phyloP scores from a whole-genome alignment of 2,329 filamentous ascomycete species.

The Cercospora beticola region DNA sequence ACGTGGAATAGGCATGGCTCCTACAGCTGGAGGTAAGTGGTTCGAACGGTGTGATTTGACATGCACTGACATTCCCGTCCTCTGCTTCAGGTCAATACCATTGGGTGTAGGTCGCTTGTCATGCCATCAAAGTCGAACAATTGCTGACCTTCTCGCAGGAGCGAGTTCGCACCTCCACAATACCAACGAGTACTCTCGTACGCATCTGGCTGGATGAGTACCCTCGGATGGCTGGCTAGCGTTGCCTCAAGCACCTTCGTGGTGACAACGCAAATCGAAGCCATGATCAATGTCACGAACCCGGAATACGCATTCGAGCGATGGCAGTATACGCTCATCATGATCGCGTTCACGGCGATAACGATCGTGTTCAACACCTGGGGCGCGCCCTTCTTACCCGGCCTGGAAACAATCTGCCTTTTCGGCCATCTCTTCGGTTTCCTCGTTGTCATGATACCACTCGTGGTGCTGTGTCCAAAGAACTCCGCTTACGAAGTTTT shows the following conservation, averaged over 20 bases:
- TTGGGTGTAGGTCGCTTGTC: constrained; percentile 29
- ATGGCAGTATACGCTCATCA: constrained; percentile 36
- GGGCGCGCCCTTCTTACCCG: constrained; percentile 37
- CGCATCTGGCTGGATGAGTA: constrained; percentile 29
- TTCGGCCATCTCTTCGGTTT: constrained; percentile 36
- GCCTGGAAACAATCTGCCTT: constrained; percentile 42
- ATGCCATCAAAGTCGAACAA: not conserved
- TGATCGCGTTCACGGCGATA: constrained; percentile 40
- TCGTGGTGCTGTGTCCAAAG: constrained; percentile 35
- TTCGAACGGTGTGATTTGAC: not conserved
- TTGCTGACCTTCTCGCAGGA: constrained; percentile 8
- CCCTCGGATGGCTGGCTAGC: constrained; percentile 32
- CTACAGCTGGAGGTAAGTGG: constrained; percentile 32
- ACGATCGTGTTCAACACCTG: constrained; percentile 35
- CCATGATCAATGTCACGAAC: constrained; percentile 38
- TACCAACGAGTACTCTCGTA: constrained; percentile 34
- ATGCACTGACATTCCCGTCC: constrained; percentile 19
- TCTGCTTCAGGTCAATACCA: constrained; percentile 35
- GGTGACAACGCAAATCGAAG: constrained; percentile 40
- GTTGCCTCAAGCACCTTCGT: constrained; percentile 39
- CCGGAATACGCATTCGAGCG: constrained; percentile 31
- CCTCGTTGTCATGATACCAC: constrained; percentile 35
- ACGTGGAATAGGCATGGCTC: constrained; percentile 20
- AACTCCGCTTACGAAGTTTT: constrained; percentile 37
- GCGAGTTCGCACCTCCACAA: constrained; percentile 36